phyloP scores from a whole-genome alignment of 2,329 filamentous ascomycete species.

The Coniella lustricola region DNA sequence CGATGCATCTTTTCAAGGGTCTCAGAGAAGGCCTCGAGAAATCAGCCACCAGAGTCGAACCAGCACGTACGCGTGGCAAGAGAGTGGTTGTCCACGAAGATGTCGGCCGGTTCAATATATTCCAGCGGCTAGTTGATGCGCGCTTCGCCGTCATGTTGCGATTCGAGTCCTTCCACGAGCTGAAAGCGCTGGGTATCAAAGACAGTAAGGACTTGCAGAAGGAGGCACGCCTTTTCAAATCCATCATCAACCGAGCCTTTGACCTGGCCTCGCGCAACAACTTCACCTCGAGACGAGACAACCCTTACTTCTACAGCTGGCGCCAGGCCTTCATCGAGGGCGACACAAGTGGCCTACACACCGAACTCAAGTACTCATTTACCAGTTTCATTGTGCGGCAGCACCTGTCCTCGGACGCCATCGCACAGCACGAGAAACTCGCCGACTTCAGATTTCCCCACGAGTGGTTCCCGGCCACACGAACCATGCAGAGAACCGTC shows the following conservation, averaged over 20 bases:
- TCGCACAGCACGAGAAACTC: constrained; percentile 54
- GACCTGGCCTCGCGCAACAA: constrained; percentile 32
- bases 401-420: constrained; percentile 48
- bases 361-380: constrained; percentile 62
- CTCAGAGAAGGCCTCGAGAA: constrained; percentile 9
- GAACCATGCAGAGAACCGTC: constrained; percentile 71
- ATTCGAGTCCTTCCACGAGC: constrained; percentile 22
- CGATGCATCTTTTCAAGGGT: constrained; percentile 7
- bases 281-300: constrained; percentile 32
- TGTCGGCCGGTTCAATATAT: constrained; percentile 13
- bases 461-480: constrained; percentile 87
- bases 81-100: neutral
- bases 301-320: constrained; percentile 51
- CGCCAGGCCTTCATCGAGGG: constrained; percentile 51
- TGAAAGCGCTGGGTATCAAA: constrained; percentile 29
- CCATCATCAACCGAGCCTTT: constrained; percentile 38
- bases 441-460: constrained; percentile 82
- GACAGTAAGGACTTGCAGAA: constrained; percentile 35
- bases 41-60: neutral
- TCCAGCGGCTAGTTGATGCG: constrained; percentile 21
- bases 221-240: constrained; percentile 39
- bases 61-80: neutral
- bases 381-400: constrained; percentile 55
- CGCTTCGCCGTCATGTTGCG: constrained; percentile 32
- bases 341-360: constrained; percentile 43